Evolutionary conservation across 169 alveolate species (phyloP), one percentile per base, ranked within the genome.

Genomic region (Plasmodium ovale): DNA sequence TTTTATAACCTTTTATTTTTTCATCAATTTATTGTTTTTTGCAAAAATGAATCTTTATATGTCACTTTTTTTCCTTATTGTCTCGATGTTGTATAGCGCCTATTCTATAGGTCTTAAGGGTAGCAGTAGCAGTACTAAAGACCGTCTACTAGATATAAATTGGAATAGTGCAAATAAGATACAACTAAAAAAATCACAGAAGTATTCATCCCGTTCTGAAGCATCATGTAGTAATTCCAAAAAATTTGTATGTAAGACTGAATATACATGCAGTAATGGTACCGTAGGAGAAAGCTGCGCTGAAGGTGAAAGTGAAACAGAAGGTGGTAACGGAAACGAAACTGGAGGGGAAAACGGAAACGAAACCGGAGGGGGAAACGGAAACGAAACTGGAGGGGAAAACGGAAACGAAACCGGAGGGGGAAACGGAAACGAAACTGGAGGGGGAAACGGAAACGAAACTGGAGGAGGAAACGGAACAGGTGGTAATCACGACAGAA

Each of bases 21-120:
- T 12, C 54, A 53, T 51, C 33, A 54, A 2, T 21, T 54, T 35
- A 25, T 31, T 16, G 19, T 14, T 35, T 67, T 47, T 25, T 9
- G 19, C 25, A 25, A 77, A 44, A 62, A 77, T 77, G 88, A 77
- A 77, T 39, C 19, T 53, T 67, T 60, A 60, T 33, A 47, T 60
- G 54, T 77, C 88, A 14, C 73, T 77, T 16, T 77, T 77, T 62
- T 59, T 77, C 25, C 33, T 77, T 53, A 23, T 77, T 14, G 19
- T 54, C 25, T 77, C 62, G 19, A 21, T 47, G 47, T 35, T 77
- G 54, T 60, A 42, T n/a, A n/a, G 23, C 29, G 49, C 60, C 14
- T 39, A 49, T 25, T 23, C 88, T 56, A 39, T 60, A 60, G 59
- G 77, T 23, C 74, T 77, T 42, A 77, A 77, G 74, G 88, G 88